Percentiles rank a stretch among this genome's conserved stretches.
These are phyloP conservation scores for Aspergillus mulundensis DNA, from an alignment of 495 filamentous ascomycete genomes.

Conservation along the genomic window DNA sequence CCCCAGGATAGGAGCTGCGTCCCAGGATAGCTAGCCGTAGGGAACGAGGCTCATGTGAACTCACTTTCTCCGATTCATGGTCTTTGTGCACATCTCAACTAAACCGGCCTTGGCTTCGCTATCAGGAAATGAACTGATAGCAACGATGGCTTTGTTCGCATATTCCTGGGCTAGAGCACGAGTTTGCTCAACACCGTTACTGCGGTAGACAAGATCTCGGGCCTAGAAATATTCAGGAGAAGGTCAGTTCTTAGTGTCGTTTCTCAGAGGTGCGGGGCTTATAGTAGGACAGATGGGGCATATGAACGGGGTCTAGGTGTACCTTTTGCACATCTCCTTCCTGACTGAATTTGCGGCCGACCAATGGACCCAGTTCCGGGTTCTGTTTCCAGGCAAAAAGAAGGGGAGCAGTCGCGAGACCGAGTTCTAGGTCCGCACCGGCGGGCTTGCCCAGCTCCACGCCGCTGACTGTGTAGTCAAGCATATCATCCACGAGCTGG, in stretches of 20 bases:
- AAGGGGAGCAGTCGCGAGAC: slow-evolving; percentile 90
- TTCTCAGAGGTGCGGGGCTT: background rate
- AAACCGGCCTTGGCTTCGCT: slow-evolving; percentile 89
- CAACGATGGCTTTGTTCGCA: slow-evolving; percentile 77
- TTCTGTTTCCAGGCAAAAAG: slow-evolving; percentile 94
- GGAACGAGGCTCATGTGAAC: background rate
- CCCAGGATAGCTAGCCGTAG: no score
- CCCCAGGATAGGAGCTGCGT: background rate
- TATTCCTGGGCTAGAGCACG: slow-evolving; percentile 85
- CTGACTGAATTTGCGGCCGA: slow-evolving; percentile 81
- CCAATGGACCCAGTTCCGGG: slow-evolving; percentile 77
- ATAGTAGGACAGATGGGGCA: background rate
- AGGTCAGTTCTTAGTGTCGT: background rate
- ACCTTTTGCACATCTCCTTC: slow-evolving; percentile 83
- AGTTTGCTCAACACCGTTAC: slow-evolving; percentile 86
- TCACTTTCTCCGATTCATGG: slow-evolving; percentile 80
- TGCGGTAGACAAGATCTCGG: slow-evolving; percentile 73
- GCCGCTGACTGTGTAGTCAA: slow-evolving; percentile 87
- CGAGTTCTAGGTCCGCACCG: slow-evolving; percentile 89
- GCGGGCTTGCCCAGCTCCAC: slow-evolving; percentile 89
- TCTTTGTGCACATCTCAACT: slow-evolving; percentile 89
- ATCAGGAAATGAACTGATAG: slow-evolving; percentile 78
- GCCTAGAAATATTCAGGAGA: slow-evolving; percentile 52
- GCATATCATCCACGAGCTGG: slow-evolving; percentile 97
- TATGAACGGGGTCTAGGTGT: slow-evolving; percentile 25